Evolutionary conservation across 177 flowering plant genomes (phyloP).

Genomic region (Vitis hybrid): DNA sequence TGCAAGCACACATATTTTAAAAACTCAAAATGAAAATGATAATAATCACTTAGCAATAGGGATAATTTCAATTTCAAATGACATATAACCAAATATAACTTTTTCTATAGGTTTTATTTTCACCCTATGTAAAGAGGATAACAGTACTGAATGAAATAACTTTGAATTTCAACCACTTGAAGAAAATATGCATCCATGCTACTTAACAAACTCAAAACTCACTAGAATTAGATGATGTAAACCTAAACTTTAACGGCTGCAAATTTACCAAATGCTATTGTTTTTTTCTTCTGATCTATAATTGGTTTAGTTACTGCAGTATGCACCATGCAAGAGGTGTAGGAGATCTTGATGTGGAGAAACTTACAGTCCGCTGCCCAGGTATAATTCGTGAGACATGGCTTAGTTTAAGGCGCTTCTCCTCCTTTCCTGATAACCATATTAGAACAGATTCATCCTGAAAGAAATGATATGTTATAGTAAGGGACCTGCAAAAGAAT

Average conservation of each 20-base stretch:
- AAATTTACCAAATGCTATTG: conserved; percentile 3
- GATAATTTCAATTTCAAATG: too few relatives aligned
- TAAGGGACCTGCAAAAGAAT: background rate
- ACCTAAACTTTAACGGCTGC: background rate
- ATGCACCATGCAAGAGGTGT: background rate
- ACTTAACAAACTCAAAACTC: too few relatives aligned
- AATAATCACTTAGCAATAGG: too few relatives aligned
- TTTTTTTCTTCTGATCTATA: background rate
- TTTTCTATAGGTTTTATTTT: background rate
- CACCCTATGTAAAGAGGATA: background rate
- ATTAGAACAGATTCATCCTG: conserved; percentile 40
- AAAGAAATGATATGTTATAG: background rate
- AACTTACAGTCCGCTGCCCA: conserved; percentile 53
- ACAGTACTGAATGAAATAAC: background rate
- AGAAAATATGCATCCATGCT: too few relatives aligned
- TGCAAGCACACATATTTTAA: background rate
- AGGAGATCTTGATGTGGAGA: conserved; percentile 3
- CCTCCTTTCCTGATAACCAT: conserved; percentile 48
- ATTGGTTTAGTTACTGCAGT: background rate
- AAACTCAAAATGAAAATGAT: background rate
- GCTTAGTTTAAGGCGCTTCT: conserved; percentile 41
- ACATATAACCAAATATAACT: too few relatives aligned
- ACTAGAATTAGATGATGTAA: background rate
- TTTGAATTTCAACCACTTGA: background rate
- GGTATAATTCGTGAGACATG: conserved; percentile 41